Conservation (phyloP, 352 stramenopile species). For the Globisporangium viniferum region DNA sequence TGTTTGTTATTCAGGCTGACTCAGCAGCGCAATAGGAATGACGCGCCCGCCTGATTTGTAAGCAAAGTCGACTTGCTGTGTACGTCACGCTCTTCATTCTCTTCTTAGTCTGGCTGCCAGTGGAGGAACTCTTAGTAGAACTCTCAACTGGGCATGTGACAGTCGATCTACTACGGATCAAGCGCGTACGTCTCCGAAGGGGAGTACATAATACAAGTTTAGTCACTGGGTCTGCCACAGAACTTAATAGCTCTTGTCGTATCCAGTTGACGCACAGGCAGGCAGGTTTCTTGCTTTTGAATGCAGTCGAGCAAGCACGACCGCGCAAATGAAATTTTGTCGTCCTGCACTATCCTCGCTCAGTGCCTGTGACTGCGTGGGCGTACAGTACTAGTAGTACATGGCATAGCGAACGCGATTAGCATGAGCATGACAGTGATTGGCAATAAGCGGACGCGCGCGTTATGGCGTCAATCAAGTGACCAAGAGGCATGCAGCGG, state of each 20-base stretch:
- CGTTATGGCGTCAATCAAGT: conserved; percentile 9
- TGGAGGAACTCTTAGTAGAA: too few relatives aligned
- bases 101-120: background rate
- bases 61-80: background rate
- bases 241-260: too few relatives aligned
- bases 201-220: too few relatives aligned
- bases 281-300: background rate
- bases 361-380: background rate
- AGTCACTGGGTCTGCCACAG: too few relatives aligned
- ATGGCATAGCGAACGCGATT: background rate
- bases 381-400: background rate
- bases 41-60: background rate
- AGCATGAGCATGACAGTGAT: background rate
- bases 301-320: background rate
- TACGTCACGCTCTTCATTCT: background rate
- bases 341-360: background rate
- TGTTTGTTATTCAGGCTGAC: background rate
- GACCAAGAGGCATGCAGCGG: background rate
- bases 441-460: background rate
- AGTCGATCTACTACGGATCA: too few relatives aligned
- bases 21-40: background rate
- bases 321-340: background rate
- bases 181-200: too few relatives aligned
- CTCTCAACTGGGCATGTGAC: too few relatives aligned
- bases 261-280: background rate